These are phyloP conservation scores for Pichia kluyveri DNA, from an alignment of 805 yeast species.

Conservation along the genomic window DNA sequence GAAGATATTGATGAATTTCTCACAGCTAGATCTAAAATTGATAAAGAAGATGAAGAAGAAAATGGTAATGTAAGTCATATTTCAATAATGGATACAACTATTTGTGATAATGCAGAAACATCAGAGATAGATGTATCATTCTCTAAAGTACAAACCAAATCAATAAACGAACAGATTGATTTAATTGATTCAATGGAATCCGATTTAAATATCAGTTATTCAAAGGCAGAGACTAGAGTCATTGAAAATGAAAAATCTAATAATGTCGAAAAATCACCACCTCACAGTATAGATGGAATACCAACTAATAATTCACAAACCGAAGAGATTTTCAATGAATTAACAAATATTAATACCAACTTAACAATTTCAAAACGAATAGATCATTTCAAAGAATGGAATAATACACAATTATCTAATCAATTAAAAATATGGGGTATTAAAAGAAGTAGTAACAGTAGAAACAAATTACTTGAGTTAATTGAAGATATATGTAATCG, in stretches of 20 bases:
- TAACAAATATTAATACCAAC: too few species aligned
- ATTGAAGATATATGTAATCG: slow-evolving; percentile 16
- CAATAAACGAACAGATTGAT: too few species aligned
- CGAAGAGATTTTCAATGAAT: too few species aligned
- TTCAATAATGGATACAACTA: background rate
- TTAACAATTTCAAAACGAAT: background rate
- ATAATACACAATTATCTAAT: slow-evolving; percentile 8
- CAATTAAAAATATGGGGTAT: slow-evolving; percentile 30
- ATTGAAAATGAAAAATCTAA: too few species aligned
- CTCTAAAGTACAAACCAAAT: background rate
- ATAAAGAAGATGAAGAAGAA: background rate
- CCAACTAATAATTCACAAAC: too few species aligned
- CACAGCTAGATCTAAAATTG: background rate
- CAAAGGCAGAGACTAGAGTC: too few species aligned
- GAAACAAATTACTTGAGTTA: background rate
- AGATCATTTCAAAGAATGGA: slow-evolving; percentile 6
- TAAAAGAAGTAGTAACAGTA: slow-evolving; percentile 23
- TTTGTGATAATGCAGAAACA: background rate
- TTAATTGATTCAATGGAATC: too few species aligned
- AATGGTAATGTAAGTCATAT: background rate
- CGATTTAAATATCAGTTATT: too few species aligned
- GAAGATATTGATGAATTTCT: background rate
- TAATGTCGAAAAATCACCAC: too few species aligned
- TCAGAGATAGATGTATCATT: background rate
- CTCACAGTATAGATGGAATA: too few species aligned